phyloP scores from a whole-genome alignment of 805 yeast species.

The Ogataea nonfermentans region DNA sequence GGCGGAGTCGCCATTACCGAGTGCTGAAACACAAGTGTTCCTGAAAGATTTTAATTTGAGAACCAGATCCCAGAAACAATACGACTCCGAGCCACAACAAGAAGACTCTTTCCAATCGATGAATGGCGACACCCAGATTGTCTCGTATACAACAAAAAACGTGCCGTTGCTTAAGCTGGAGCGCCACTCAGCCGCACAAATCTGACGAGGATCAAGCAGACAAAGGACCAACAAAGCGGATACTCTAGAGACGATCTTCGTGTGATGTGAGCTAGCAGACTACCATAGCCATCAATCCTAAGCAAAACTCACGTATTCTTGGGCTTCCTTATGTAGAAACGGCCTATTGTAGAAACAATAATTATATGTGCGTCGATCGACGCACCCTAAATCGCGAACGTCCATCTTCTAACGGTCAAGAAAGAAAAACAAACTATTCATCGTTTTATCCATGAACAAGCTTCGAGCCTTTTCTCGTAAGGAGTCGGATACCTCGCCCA shows the following conservation, averaged over 20 bases:
- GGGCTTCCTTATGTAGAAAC: no score
- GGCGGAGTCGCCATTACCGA: conserved; percentile 1
- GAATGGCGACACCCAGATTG: no score
- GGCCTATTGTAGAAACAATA: no score
- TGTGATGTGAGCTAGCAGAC: no score
- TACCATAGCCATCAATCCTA: no score
- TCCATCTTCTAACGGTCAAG: not conserved
- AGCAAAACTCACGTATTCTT: no score
- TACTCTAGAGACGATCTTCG: no score
- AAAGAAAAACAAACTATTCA: not conserved
- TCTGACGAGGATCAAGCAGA: no score
- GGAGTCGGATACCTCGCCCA: conserved; percentile 16
- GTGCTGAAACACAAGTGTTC: conserved; percentile 9
- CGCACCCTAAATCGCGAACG: not conserved
- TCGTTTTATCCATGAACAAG: conserved; percentile 22
- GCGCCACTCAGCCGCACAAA: conserved; percentile 2
- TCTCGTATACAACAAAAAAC: not conserved
- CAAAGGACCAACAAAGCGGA: no score
- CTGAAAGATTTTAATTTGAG: conserved; percentile 21
- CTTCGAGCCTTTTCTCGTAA: conserved; percentile 25
- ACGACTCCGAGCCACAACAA: not conserved
- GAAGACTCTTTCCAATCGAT: no score
- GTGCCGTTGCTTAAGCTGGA: conserved; percentile 2
- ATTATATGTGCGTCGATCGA: conserved; percentile 7
- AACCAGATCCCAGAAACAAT: not conserved